Conservation (phyloP, 2,329 filamentous ascomycete species). For the Paraphoma chrysanthemicola region DNA sequence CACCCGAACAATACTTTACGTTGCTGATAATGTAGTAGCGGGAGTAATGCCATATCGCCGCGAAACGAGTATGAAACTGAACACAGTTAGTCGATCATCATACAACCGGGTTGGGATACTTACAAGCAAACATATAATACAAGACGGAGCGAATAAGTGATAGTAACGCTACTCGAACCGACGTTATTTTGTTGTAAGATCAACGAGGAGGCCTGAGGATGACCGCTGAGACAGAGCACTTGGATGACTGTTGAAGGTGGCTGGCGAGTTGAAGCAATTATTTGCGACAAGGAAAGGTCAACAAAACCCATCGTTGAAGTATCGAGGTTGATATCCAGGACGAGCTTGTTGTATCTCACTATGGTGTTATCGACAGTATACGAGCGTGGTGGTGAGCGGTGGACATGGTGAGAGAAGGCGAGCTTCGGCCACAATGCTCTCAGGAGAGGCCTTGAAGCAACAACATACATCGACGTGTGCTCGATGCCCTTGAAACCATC, state of each 20-base stretch:
- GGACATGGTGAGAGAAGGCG: background rate
- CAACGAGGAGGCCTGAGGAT: background rate
- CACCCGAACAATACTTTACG: background rate
- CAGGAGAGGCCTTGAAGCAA: background rate
- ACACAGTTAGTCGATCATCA: background rate
- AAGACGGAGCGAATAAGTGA: background rate
- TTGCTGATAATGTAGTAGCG: too few relatives aligned
- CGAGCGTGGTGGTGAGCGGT: background rate
- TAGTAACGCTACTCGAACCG: background rate
- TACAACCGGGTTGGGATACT: background rate
- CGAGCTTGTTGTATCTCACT: background rate
- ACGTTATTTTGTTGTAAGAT: background rate
- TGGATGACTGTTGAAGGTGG: background rate
- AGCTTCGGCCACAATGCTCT: background rate
- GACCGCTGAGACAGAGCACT: background rate
- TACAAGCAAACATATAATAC: background rate
- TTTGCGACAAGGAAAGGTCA: background rate
- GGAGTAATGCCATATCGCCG: background rate
- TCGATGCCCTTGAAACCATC: background rate
- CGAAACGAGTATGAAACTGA: background rate
- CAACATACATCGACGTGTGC: background rate
- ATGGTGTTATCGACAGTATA: background rate
- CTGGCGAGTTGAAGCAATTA: background rate
- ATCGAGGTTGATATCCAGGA: background rate
- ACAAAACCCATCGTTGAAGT: background rate